Evolutionary conservation across 2,329 filamentous ascomycete species (phyloP), one percentile per base, ranked within the genome.

Genomic region (Huntiella omanensis): DNA sequence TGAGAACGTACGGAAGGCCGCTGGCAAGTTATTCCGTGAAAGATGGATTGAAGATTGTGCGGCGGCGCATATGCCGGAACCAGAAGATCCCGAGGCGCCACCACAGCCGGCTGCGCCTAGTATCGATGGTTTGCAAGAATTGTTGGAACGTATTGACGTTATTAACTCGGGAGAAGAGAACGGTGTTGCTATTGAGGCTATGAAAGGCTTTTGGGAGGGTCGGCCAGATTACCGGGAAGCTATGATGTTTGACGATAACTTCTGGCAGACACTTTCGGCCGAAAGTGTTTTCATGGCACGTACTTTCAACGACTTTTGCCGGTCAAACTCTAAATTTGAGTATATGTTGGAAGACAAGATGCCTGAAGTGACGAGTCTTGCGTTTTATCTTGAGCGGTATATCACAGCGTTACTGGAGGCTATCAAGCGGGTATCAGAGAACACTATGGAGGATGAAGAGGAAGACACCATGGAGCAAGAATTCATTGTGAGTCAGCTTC

Each of bases 41-140:
- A 76, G 85, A n/a, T 98, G 91, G 91, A 88, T 98, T 51, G 88
- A 96, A 57, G 85, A 96, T 57, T 95, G 87, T 55, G 86, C 83
- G 4, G 80, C 80, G 2, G 68, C 73, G 1, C 66, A 70, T 5
- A 71, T 77, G 34, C 72, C 74, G 42, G 73, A 75, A 35, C 64
- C 71, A 7, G 71, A 71, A 28, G 70, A 70, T 41, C 68, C 70
- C 4, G 63, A 63, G 12, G 69, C 75, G 49, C 63, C 73, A 4
- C 36, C 47, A 8, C 48, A 50, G 8, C 69, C 73, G 1, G 40
- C 34, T 5, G 69, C 71, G 1, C 81, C 83, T 0, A 88, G 71
- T 50, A 72, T 91, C 7, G 80, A 88, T n/a, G 86, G 82, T 0
- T 68, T 98, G 4, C 71, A 91, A 3, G 91, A 98, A 59, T 71